Percentiles rank a stretch among this genome's conserved stretches.
Evolutionary conservation across 2,329 filamentous ascomycete species (phyloP).

Genomic region (Xylaria sp.): DNA sequence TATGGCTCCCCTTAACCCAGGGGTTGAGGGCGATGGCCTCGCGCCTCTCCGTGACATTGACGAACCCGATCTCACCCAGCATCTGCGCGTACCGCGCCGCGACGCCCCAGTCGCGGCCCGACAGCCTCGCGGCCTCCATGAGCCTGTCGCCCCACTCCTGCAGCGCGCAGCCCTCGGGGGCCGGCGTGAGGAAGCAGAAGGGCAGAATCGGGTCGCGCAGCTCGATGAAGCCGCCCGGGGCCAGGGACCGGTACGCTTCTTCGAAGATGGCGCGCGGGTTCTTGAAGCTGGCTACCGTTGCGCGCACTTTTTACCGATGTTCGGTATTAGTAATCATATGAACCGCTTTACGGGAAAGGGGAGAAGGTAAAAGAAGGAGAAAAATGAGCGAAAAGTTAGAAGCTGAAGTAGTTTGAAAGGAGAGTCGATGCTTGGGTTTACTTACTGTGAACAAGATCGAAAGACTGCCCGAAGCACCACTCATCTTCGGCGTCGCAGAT

Average conservation of each 20-base stretch:
- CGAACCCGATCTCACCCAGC: conserved; percentile 42
- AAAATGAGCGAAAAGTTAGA: too few species aligned
- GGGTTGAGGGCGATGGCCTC: conserved; percentile 42
- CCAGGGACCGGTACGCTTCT: conserved; percentile 37
- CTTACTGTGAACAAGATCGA: conserved; percentile 44
- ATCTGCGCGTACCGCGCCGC: conserved; percentile 39
- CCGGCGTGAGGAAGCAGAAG: conserved; percentile 43
- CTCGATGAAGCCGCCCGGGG: conserved; percentile 45
- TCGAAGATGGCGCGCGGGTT: conserved; percentile 40
- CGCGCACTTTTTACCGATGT: conserved; percentile 35
- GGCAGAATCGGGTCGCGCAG: conserved; percentile 45
- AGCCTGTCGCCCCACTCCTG: conserved; percentile 40
- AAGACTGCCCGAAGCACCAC: conserved; percentile 40
- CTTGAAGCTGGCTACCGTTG: conserved; percentile 43
- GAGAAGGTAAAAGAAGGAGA: neutral
- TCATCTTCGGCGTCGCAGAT: conserved; percentile 47
- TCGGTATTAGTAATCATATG: neutral
- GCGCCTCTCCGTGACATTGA: conserved; percentile 37
- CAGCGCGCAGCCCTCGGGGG: conserved; percentile 41
- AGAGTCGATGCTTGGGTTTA: neutral
- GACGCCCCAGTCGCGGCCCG: conserved; percentile 43
- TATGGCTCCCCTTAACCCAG: conserved; percentile 40
- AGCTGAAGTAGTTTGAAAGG: too few species aligned
- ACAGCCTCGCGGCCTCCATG: conserved; percentile 38
- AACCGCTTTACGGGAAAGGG: neutral